Evolutionary conservation across 2,329 filamentous ascomycete species (phyloP).

Genomic region (Colletotrichum tamarilloi): DNA sequence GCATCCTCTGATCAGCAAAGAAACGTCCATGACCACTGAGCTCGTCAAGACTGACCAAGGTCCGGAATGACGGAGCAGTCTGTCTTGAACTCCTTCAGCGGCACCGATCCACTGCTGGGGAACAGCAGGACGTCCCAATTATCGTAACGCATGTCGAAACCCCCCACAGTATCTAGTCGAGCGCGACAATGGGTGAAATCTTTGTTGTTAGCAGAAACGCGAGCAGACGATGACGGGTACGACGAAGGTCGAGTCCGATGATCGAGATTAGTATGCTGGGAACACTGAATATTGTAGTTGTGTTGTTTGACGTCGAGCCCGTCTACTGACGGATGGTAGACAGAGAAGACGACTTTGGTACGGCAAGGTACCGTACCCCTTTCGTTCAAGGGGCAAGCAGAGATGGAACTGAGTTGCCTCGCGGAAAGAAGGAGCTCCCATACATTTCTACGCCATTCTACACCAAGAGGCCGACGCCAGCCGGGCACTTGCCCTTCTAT

Average conservation of each 20-base stretch:
- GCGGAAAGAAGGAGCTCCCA: not conserved
- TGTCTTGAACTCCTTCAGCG: conserved; percentile 85
- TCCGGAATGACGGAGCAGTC: conserved; percentile 77
- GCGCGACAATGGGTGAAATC: not conserved
- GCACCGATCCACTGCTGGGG: conserved; percentile 72
- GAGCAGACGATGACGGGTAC: not conserved
- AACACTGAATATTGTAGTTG: not conserved
- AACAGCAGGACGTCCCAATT: conserved; percentile 91
- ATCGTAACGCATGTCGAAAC: conserved; percentile 78
- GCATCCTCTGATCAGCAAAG: not conserved
- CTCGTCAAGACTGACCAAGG: conserved; percentile 47
- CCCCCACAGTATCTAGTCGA: conserved; percentile 19
- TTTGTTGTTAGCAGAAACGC: not conserved
- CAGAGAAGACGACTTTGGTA: not conserved
- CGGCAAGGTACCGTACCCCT: not conserved
- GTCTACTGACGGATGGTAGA: not conserved
- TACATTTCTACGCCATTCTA: too few relatives aligned
- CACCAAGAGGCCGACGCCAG: not conserved
- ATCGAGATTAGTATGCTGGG: not conserved
- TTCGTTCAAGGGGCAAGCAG: not conserved
- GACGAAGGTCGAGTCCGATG: not conserved
- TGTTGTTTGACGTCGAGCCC: not conserved
- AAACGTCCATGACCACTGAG: not conserved
- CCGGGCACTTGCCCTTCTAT: not conserved
- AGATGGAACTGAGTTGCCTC: not conserved